These are phyloP conservation scores for Neurospora crassa DNA, from an alignment of 2,329 filamentous ascomycete genomes.

Conservation along the genomic window DNA sequence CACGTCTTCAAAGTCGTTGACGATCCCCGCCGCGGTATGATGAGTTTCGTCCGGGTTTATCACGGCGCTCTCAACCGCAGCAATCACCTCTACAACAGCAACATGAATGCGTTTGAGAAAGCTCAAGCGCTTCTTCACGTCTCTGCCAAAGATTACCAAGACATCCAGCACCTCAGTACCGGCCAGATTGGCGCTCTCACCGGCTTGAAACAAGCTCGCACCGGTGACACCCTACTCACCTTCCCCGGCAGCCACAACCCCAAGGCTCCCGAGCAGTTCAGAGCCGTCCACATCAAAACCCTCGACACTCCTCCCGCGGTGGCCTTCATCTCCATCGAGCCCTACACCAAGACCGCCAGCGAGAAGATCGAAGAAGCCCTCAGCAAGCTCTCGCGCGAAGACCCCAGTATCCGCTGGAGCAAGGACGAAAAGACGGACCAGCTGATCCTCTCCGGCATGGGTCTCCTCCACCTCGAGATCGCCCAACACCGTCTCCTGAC, in stretches of 20 bases:
- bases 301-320: slow-evolving; percentile 88
- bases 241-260: slow-evolving; percentile 49
- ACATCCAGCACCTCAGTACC: slow-evolving; percentile 68
- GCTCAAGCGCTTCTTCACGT: slow-evolving; percentile 78
- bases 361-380: slow-evolving; percentile 71
- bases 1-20: slow-evolving; percentile 94
- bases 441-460: slow-evolving; percentile 92
- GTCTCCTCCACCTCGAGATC: slow-evolving; percentile 89
- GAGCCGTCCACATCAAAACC: slow-evolving; percentile 72
- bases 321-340: slow-evolving; percentile 92
- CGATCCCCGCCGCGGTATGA: slow-evolving; percentile 72
- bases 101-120: slow-evolving; percentile 67
- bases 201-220: slow-evolving; percentile 83
- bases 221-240: slow-evolving; percentile 81
- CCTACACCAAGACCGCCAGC: slow-evolving; percentile 51
- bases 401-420: slow-evolving; percentile 80
- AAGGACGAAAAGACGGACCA: slow-evolving; percentile 86
- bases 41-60: slow-evolving; percentile 90
- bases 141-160: slow-evolving; percentile 78
- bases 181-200: slow-evolving; percentile 93
- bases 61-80: slow-evolving; percentile 70
- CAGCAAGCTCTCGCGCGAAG: slow-evolving; percentile 73
- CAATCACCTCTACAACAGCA: slow-evolving; percentile 76
- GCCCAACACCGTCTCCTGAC: slow-evolving; percentile 79
- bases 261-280: slow-evolving; percentile 57